Evolutionary conservation across 2,329 filamentous ascomycete genomes (phyloP).

Genomic region (Exophiala aquamarina): DNA sequence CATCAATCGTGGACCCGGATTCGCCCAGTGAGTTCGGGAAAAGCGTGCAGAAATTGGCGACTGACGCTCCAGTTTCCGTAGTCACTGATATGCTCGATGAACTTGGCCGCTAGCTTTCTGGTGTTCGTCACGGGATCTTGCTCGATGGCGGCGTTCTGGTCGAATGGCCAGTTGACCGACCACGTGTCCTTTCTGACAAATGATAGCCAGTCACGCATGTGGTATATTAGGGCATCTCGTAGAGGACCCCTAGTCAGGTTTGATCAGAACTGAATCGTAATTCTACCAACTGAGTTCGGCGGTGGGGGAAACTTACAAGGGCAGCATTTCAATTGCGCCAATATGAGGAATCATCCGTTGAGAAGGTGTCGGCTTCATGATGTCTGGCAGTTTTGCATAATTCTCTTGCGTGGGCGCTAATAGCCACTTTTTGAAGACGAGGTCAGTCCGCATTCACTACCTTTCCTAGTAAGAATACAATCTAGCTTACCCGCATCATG

Average conservation of each 20-base stretch:
- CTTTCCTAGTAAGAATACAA: no score
- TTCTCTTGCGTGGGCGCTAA: conserved; percentile 14
- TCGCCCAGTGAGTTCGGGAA: conserved; percentile 18
- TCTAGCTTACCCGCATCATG: conserved; percentile 23
- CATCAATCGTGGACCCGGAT: conserved; percentile 20
- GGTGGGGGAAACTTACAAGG: conserved; percentile 12
- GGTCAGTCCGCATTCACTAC: no score
- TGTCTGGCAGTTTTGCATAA: conserved; percentile 20
- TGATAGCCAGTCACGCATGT: conserved; percentile 23
- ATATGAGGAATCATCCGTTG: conserved; percentile 24
- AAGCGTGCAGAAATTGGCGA: conserved; percentile 9
- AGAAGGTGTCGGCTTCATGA: conserved; percentile 24
- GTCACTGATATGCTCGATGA: conserved; percentile 17
- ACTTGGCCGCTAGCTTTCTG: conserved; percentile 14
- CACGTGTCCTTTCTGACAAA: conserved; percentile 16
- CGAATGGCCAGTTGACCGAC: conserved; percentile 23
- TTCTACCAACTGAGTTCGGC: not conserved
- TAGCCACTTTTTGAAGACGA: conserved; percentile 17
- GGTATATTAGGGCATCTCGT: conserved; percentile 19
- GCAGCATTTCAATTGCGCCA: conserved; percentile 24
- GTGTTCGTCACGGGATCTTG: conserved; percentile 10
- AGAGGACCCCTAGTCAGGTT: conserved; percentile 10
- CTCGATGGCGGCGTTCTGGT: conserved; percentile 14
- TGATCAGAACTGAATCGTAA: not conserved
- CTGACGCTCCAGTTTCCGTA: conserved; percentile 24